Evolutionary conservation across 371 early-diverging fungal species (phyloP), one percentile per base, ranked within the genome.

Genomic region (Actinomortierella wolfii): DNA sequence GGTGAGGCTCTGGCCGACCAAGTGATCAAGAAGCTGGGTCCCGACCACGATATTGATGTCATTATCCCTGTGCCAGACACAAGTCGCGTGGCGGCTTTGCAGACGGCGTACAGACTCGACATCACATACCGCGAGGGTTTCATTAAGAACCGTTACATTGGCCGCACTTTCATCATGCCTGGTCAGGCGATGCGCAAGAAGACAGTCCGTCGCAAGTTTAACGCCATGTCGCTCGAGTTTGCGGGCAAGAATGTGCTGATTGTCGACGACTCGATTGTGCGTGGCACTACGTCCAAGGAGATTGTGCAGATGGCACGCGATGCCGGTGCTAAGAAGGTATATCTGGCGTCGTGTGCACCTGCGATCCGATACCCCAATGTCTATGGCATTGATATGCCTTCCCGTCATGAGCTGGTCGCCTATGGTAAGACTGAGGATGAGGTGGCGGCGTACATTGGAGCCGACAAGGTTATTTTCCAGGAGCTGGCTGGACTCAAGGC

Each of bases 341-440:
- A 97, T 77, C 94, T 98, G 81, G 99, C 99, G 3, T 95, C 96
- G 2, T 96, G 97, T 55, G 93, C 99, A 0, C 99, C 99, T 34
- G 90, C 97, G 49, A 92, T 98, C 57, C 77, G 81, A 76, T 93
- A 83, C 84, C 97, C 97, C 56, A 98, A 98, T 77, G 99, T 98
- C 18, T 98, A 98, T 69, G 99, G 99, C 64, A 98, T 98, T 79
- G 97, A 98, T 67, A 98, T 98, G 98, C 99, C 99, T 23, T 91
- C 94, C 17, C 86, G 91, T 23, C 73, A 81, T 43, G 99, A 98
- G 71, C 82, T 98, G 44, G 92, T 98, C 20, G 99, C 97, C 7
- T 84, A 86, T 53, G 81, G 84, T 29, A 86, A 89, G 43, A 85
- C 81, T 28, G 93, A 92, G 40, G 90, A 88, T 13, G 86, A 93